A percentile compares a stretch with the other conserved stretches of the same genome.
These are phyloP conservation scores for Trichophyton rubrum DNA, from an alignment of 2,329 filamentous ascomycete species.

Conservation along the genomic window DNA sequence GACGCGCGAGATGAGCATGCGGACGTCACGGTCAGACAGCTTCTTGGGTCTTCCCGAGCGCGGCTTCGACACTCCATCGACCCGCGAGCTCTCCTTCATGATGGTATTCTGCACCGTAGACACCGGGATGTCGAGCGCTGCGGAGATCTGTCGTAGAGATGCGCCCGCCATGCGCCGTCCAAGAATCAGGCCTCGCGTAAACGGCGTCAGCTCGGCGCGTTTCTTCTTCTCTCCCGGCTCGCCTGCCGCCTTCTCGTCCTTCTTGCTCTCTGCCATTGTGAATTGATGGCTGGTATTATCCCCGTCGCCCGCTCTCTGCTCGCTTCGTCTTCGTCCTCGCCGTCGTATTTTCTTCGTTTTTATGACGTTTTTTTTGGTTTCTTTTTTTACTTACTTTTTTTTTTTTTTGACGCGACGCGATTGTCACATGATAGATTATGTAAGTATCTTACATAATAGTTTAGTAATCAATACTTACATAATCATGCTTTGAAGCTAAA, in stretches of 20 bases:
- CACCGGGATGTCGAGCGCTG: neutral
- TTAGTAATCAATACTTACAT: neutral
- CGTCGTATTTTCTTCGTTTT: neutral
- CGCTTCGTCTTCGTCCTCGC: neutral
- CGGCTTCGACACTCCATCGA: neutral
- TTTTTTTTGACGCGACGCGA: neutral
- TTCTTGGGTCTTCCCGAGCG: neutral
- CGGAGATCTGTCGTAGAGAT: neutral
- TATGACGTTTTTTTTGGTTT: neutral
- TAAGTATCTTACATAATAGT: neutral
- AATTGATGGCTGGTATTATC: neutral
- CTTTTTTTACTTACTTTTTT: neutral
- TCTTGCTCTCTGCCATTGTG: neutral
- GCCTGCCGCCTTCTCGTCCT: neutral
- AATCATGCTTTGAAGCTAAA: neutral
- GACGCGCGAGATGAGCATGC: neutral
- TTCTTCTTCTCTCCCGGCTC: neutral
- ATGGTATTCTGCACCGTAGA: neutral
- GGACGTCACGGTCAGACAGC: neutral
- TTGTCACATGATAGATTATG: neutral
- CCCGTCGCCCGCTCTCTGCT: neutral
- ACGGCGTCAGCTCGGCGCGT: neutral
- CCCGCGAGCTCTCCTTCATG: neutral
- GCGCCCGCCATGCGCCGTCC: neutral
- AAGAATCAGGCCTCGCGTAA: neutral